Evolutionary conservation across 23 red algal genomes (phyloP), one percentile per base, ranked within the genome.

Genomic region (Cyanidiococcus yangmingshanensis): DNA sequence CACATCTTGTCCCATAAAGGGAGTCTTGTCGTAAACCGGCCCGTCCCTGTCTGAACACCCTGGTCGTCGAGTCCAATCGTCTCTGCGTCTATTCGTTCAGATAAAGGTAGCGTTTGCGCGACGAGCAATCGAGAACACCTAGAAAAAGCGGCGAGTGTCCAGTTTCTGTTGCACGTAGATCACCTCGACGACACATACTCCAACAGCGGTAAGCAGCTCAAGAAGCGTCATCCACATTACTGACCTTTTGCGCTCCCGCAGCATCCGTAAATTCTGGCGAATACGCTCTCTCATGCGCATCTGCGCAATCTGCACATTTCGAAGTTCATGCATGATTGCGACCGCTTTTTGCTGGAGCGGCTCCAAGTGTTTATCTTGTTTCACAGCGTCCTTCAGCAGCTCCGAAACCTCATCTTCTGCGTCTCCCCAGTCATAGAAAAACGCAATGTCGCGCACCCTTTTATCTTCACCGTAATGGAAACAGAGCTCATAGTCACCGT

Each of bases 361-460:
- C 63, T 71, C 63, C 63, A 71, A 29, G 27, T 71, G 63, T 29
- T 71, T 71, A 35, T 71, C 63, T 25, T 71, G 63, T 35, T 71
- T 71, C 63, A 71, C 63, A 7, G 32, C 63, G 32, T 71, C 63
- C 7, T 30, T 2, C 63, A 71, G 63, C 7, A 71, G 63, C 27
- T 71, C 63, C 63, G 63, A 71, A 12, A 71, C 21, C 63, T 71
- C 63, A 25, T 71, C 63, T 29, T 71, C 63, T 35, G 32, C 63
- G n/a, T 71, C 32, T 7, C 63, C 63, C 15, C 15, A 30, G 21
- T 71, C 63, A 29, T 71, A 71, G n/a, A 35, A 71, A 35, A 71
- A 71, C n/a, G 63, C 21, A 32, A 71, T 71, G 7, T 71, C n/a
- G 7, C 63, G 63, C 27, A 29, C 63, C 12, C 27, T 25, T 29